Percentiles rank a stretch among this genome's conserved stretches.
Evolutionary conservation across 306 rosid species (phyloP).

Genomic region (Ammopiptanthus mongolicus): DNA sequence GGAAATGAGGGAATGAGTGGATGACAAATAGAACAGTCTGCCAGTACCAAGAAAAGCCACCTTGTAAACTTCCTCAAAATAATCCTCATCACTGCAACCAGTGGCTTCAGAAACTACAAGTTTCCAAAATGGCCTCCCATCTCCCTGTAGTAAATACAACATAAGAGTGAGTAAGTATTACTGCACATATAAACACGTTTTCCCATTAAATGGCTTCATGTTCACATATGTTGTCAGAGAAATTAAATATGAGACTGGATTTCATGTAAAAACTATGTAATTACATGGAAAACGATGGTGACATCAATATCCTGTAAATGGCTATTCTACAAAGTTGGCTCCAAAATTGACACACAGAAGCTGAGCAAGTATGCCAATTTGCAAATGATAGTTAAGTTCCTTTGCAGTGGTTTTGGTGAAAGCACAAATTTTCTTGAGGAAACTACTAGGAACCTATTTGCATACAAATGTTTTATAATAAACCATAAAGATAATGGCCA

Average conservation of each 20-base stretch:
- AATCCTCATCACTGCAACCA: conserved; percentile 63
- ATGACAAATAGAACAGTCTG: neutral
- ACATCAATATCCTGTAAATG: neutral
- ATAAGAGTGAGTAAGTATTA: neutral
- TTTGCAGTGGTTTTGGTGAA: neutral
- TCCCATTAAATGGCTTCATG: neutral
- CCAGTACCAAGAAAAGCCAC: conserved; percentile 30
- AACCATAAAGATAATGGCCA: neutral
- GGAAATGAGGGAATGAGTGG: neutral
- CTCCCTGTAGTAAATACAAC: conserved; percentile 56
- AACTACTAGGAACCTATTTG: neutral
- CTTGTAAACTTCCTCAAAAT: conserved; percentile 90
- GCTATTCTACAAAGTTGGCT: conserved; percentile 6
- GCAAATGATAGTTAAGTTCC: neutral
- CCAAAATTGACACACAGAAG: conserved; percentile 4
- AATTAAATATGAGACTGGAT: neutral
- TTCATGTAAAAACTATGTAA: neutral
- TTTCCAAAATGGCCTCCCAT: conserved; percentile 97
- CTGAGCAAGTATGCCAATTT: neutral
- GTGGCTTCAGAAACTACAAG: conserved; percentile 92
- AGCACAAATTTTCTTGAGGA: neutral
- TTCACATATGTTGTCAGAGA: neutral
- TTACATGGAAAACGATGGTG: neutral
- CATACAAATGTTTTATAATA: neutral
- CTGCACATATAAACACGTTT: neutral